These are phyloP conservation scores for Mycothermus thermophilus DNA, from an alignment of 495 filamentous ascomycete genomes.

Conservation along the genomic window DNA sequence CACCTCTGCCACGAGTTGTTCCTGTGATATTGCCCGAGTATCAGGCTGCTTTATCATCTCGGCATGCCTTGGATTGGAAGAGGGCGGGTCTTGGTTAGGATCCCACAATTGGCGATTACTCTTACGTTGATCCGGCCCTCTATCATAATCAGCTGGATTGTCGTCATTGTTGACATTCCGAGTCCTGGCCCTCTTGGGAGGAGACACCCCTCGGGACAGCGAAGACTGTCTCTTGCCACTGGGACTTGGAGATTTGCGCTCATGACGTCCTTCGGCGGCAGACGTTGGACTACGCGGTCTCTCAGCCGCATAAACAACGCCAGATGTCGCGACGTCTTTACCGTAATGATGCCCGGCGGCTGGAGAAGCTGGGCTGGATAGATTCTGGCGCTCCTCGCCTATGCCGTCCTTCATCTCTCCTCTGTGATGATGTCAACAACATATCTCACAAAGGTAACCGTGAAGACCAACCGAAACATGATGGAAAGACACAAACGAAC, in stretches of 20 bases:
- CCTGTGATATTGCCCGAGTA: slow-evolving; percentile 57
- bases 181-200: slow-evolving; percentile 12
- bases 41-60: slow-evolving; percentile 42
- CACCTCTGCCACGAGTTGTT: slow-evolving; percentile 55
- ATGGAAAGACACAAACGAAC: too few relatives aligned
- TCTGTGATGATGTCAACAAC: too few relatives aligned
- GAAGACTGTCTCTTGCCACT: slow-evolving; percentile 9
- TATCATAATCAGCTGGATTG: slow-evolving; percentile 19
- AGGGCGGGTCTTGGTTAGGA: slow-evolving; percentile 15
- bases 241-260: slow-evolving; percentile 4
- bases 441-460: too few relatives aligned
- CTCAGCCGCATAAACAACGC: too few relatives aligned
- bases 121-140: slow-evolving; percentile 16
- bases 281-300: too few relatives aligned
- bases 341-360: too few relatives aligned
- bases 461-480: too few relatives aligned
- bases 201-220: slow-evolving; percentile 7
- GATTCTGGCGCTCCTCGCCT: too few relatives aligned
- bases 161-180: slow-evolving; percentile 3
- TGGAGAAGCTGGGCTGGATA: too few relatives aligned
- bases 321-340: too few relatives aligned
- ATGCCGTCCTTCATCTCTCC: too few relatives aligned
- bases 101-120: slow-evolving; percentile 25
- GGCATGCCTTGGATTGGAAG: slow-evolving; percentile 8
- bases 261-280: not conserved